Conservation (phyloP, 192 early-diverging fungal species). For the Glomus cerebriforme region DNA sequence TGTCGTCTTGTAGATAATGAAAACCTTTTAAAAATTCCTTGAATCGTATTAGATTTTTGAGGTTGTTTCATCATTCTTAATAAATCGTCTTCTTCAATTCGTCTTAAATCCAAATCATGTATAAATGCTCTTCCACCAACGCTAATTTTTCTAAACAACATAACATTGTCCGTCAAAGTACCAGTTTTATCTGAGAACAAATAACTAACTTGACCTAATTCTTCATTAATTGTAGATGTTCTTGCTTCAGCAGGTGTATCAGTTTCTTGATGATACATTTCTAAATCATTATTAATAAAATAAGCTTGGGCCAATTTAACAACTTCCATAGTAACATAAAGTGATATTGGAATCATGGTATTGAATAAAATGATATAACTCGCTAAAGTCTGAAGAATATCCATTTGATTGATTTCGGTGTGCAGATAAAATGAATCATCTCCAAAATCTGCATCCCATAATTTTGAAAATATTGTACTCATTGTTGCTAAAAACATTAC, state of each 20-base stretch:
- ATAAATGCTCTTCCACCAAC: slow-evolving; percentile 61
- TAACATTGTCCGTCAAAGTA: slow-evolving; percentile 84
- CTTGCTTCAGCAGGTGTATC: slow-evolving; percentile 76
- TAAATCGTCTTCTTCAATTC: slow-evolving; percentile 34
- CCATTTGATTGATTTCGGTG: slow-evolving; percentile 38
- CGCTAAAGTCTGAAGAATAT: too few relatives aligned
- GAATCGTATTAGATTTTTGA: neutral
- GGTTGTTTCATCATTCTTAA: slow-evolving; percentile 8
- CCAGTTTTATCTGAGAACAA: slow-evolving; percentile 93
- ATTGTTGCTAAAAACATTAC: slow-evolving; percentile 58
- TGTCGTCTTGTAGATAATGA: neutral
- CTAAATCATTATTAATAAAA: slow-evolving; percentile 78
- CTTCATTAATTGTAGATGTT: slow-evolving; percentile 84
- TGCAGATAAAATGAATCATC: slow-evolving; percentile 58
- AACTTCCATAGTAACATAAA: slow-evolving; percentile 87
- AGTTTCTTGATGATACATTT: slow-evolving; percentile 74
- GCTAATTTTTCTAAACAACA: slow-evolving; percentile 75
- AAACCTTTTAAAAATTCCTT: neutral
- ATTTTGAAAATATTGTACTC: slow-evolving; percentile 52
- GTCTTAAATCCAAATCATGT: slow-evolving; percentile 63
- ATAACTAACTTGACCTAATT: slow-evolving; percentile 84
- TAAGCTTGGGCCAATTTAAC: slow-evolving; percentile 73
- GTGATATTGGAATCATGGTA: slow-evolving; percentile 84
- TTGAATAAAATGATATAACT: slow-evolving; percentile 81
- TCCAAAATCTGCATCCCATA: slow-evolving; percentile 45